Base-by-base conservation (phyloP, 1,284 basidiomycete genomes). In the Apiotrichum mycotoxinovorans region DNA sequence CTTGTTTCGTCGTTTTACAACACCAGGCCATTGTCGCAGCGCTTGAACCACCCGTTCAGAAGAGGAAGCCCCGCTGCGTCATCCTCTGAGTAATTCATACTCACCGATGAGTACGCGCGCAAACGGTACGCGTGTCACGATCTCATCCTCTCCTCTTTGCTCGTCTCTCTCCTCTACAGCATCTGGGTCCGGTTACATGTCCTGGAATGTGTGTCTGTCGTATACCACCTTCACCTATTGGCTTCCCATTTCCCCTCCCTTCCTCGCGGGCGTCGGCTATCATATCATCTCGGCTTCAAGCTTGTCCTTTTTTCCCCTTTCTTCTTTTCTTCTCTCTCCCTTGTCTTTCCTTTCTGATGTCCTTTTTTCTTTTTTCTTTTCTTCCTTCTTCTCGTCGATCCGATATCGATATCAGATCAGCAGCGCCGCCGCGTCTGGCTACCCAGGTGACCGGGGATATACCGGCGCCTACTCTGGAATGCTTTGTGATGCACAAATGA, bases 1-100 rank as follows among this genome's bases (percentile, higher is more conserved):
- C 11, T 14, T 26, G 10, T 27, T 26, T 44, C 18, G 4, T 26
- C 18, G 34, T 48, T 9, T 45, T 42, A n/a, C 34, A 20, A 9
- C 25, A 22, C n/a, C 72, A 95, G 93, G 95, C 95, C 57, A 98
- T 98, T 74, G 95, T 98, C 63, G 95, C 95, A 63, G 96, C 94
- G 23, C 85, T 98, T 66, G 95, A 98, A 77, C 95, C 95, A 59
- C 95, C 95, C 62, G 87, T 95, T 65, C 82, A 88, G 70, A 92
- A 87, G 83, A 88, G 86, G 81, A 83, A 79, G 69, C 33, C 25
- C 23, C 87, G 84, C 79, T 97, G 94, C 83, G 81, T 90, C 73
- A 83, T 95, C 71, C 83, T 91, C 77, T 95, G 69, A 67, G 18
- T 27, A 12, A 18, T 18, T 10, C 33, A 27, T 20, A 26, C 37